Base-by-base conservation (phyloP, 768 basidiomycete genomes). In the Phlebiopsis gigantea region DNA sequence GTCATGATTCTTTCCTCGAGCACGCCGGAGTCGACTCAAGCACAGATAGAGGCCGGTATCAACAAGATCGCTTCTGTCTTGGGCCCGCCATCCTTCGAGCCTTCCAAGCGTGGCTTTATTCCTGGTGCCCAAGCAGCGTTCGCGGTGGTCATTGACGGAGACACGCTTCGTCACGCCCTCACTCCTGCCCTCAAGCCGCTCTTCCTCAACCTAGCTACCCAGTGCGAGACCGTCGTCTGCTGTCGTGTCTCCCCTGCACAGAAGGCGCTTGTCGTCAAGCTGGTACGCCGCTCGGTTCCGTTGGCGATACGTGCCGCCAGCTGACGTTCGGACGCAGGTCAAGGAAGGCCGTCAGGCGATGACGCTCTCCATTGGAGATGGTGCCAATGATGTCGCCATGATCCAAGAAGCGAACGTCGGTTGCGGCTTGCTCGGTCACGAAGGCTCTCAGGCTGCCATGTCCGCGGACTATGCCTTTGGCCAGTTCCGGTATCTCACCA, bases 391-490 rank as follows among this genome's bases (percentile, higher is more conserved):
- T 66, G 96, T 98, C 22, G 94, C 95, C 5, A 98, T 98, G 96
- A 98, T 98, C 57, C 96, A 98, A 68, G 96, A 96, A 66, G 96
- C 96, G n/a, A 94, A 98, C 69, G 88, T 98, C 62, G 96, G 96
- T 2, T 92, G 94, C 66, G 96, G 96, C 21, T 75, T 98, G 25
- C 82, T 92, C 63, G 96, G 96, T 45, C 80, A 95, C 34, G 96
- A 98, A 69, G 96, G 96, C 49, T 95, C 93, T 21, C 96, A 98
- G 71, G 96, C 96, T 28, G 95, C 96, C 47, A 98, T 98, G 95
- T 97, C 94, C 4, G 96, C 96, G 5, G 96, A 98, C 69, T 98
- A 97, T 64, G 96, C 96, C 0, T 95, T 98, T 73, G 96, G 93
- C 1, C 96, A 98, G 68, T 99, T 99, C 77, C 78, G 95, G 54